Percentiles rank a stretch among this genome's conserved stretches.
Conservation (phyloP, 2,329 filamentous ascomycete species). For the Pyrenochaeta sp. region DNA sequence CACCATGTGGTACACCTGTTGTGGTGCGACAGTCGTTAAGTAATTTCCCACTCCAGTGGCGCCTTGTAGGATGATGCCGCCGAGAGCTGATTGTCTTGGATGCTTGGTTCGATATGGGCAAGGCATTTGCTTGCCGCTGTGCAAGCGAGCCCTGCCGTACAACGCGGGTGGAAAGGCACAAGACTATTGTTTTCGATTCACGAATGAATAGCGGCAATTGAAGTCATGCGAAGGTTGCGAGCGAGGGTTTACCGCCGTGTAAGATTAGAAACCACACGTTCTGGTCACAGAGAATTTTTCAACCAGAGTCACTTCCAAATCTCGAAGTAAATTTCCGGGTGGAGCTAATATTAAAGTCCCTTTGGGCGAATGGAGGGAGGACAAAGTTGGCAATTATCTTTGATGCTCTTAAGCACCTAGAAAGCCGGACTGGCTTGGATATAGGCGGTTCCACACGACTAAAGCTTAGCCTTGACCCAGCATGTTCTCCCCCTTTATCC, state of each 20-base stretch:
- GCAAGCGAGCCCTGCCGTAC: neutral
- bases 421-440: too few species aligned
- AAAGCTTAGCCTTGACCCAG: too few species aligned
- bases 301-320: too few species aligned
- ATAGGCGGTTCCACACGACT: too few species aligned
- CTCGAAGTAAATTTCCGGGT: too few species aligned
- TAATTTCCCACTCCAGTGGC: neutral
- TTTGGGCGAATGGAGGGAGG: too few species aligned
- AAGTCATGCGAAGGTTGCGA: neutral
- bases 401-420: too few species aligned
- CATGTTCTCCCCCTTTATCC: too few species aligned
- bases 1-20: neutral
- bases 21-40: conserved; percentile 1
- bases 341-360: too few species aligned
- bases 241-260: neutral
- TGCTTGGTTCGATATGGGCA: conserved; percentile 9
- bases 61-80: conserved; percentile 1
- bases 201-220: neutral
- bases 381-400: too few species aligned
- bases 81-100: conserved; percentile 9
- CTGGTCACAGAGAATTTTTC: too few species aligned
- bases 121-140: neutral
- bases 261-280: too few species aligned
- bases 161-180: conserved; percentile 2
- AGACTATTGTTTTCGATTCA: neutral